These are phyloP conservation scores for Chrysochromulina parva DNA, from an alignment of 78 protist species.

Conservation along the genomic window DNA sequence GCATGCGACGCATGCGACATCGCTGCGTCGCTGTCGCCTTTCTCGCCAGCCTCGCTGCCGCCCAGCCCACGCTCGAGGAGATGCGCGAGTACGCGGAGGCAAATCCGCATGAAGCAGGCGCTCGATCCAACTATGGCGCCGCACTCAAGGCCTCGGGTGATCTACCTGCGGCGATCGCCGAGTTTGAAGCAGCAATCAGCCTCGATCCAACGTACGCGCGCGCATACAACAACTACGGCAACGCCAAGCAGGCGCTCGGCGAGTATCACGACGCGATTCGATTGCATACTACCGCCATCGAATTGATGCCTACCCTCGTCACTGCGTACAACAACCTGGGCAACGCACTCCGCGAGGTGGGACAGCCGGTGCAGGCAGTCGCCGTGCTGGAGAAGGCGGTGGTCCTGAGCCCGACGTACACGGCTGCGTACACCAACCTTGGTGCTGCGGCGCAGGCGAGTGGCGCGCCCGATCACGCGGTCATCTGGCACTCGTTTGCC, in stretches of 20 bases:
- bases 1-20: too few species aligned
- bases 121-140: not conserved
- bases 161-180: not conserved
- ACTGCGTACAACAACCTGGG: not conserved
- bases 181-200: not conserved
- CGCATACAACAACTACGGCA: not conserved
- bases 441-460: not conserved
- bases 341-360: not conserved
- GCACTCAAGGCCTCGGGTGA: not conserved
- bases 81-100: not conserved
- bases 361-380: not conserved
- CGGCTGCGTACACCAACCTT: not conserved
- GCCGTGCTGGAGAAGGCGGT: not conserved
- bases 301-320: not conserved
- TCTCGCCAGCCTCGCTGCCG: too few species aligned
- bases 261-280: not conserved
- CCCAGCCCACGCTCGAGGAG: slow-evolving; percentile 9
- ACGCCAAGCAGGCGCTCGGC: not conserved
- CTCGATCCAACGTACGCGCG: not conserved
- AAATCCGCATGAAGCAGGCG: not conserved
- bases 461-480: not conserved
- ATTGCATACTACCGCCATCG: not conserved
- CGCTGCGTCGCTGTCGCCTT: too few species aligned
- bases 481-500: not conserved
- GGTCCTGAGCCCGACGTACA: not conserved